A percentile compares a stretch with the other conserved stretches of the same genome.
phyloP scores from a whole-genome alignment of 441 rosid species.

The Jatropha multifida region DNA sequence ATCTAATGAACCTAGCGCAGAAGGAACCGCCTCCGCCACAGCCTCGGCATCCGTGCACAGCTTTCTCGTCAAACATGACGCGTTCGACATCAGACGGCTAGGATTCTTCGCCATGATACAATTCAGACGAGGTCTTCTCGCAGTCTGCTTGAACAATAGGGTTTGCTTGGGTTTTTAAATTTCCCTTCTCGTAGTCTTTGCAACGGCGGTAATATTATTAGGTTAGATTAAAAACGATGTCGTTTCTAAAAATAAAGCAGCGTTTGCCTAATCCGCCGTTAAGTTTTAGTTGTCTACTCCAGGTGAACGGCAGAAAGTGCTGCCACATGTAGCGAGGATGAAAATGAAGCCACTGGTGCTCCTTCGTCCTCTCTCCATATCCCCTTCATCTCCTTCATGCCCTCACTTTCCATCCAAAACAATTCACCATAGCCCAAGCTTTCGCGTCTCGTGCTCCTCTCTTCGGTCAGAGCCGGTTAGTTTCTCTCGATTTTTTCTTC shows the following conservation, averaged over 20 bases:
- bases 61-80: constrained; percentile 34
- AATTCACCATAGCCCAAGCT: constrained; percentile 13
- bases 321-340: neutral
- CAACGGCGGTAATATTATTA: too few species aligned
- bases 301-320: too few species aligned
- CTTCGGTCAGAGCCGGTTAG: constrained; percentile 33
- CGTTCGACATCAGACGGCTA: constrained; percentile 32
- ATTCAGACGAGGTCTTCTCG: neutral
- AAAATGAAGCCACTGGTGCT: constrained; percentile 39
- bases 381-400: constrained; percentile 18
- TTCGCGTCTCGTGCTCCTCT: constrained; percentile 31
- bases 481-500: constrained; percentile 3
- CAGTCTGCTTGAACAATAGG: constrained; percentile 3
- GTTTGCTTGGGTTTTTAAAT: constrained; percentile 24
- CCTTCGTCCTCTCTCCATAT: constrained; percentile 26
- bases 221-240: too few species aligned
- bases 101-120: constrained; percentile 29
- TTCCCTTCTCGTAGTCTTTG: neutral
- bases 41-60: constrained; percentile 30
- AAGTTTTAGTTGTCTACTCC: too few species aligned
- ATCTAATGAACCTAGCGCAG: constrained; percentile 20
- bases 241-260: too few species aligned
- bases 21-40: constrained; percentile 16
- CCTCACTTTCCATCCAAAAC: constrained; percentile 9
- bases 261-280: too few species aligned